These are phyloP conservation scores for Colletotrichum endophyticum DNA, from an alignment of 2,329 filamentous ascomycete species.

Conservation along the genomic window DNA sequence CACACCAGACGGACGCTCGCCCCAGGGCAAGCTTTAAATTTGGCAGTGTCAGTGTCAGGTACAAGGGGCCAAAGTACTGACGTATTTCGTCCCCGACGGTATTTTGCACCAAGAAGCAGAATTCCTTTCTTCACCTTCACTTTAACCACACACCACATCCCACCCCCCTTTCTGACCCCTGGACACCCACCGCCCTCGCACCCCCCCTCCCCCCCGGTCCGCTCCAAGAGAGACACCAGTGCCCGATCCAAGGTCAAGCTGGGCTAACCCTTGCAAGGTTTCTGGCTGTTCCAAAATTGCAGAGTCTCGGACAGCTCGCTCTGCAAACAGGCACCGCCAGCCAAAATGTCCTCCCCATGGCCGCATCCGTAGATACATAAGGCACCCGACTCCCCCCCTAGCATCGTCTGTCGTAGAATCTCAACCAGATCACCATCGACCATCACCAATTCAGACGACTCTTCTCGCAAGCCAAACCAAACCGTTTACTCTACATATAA, in stretches of 20 bases:
- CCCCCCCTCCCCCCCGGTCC: neutral
- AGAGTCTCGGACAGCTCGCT: conserved; percentile 17
- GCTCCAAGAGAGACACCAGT: conserved; percentile 6
- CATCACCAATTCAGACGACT: conserved; percentile 6
- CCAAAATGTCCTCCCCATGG: conserved; percentile 8
- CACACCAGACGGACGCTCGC: conserved; percentile 6
- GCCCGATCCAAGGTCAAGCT: conserved; percentile 21
- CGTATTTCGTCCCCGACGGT: neutral
- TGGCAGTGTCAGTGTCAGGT: conserved; percentile 8
- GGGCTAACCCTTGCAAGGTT: conserved; percentile 21
- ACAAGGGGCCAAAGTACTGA: conserved; percentile 16
- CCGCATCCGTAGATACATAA: conserved; percentile 23
- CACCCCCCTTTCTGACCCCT: neutral
- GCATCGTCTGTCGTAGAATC: neutral
- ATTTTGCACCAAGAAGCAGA: neutral
- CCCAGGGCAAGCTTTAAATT: conserved; percentile 12
- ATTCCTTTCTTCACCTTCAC: conserved; percentile 19
- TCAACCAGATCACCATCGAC: conserved; percentile 1
- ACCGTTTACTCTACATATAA: conserved; percentile 8
- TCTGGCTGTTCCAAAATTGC: conserved; percentile 21
- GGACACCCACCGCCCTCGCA: neutral
- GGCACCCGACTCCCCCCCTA: conserved; percentile 18
- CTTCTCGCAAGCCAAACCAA: neutral
- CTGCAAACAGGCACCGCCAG: conserved; percentile 21
- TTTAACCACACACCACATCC: conserved; percentile 2